phyloP scores from a whole-genome alignment of 441 rosid species.

The Erodium trifolium region DNA sequence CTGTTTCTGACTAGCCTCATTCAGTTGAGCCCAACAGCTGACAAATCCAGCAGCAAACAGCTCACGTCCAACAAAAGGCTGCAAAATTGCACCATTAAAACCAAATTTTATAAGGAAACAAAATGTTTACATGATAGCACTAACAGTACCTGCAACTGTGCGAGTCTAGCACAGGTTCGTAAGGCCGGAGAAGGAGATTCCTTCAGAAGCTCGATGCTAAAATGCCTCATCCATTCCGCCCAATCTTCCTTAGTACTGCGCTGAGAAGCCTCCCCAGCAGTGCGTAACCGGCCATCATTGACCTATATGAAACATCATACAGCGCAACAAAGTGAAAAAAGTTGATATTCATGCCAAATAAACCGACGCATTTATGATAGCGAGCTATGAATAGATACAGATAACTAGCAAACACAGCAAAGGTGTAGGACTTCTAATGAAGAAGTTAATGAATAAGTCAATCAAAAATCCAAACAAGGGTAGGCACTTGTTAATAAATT shows the following conservation, averaged over 20 bases:
- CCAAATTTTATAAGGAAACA: no score
- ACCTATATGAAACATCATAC: conserved; percentile 35
- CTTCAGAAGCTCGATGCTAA: conserved; percentile 93
- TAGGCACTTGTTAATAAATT: not conserved
- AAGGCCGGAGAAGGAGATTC: conserved; percentile 99
- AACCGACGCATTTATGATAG: not conserved
- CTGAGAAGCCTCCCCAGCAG: conserved; percentile 99
- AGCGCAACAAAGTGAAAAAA: conserved; percentile 13
- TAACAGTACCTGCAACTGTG: conserved; percentile 78
- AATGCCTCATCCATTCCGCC: conserved; percentile 99
- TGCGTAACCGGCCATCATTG: conserved; percentile 79
- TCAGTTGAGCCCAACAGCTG: conserved; percentile 97
- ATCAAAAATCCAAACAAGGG: not conserved
- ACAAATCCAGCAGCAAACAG: conserved; percentile 99
- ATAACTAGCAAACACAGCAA: not conserved
- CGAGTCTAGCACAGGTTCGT: conserved; percentile 95
- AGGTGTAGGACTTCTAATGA: not conserved
- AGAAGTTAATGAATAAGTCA: not conserved
- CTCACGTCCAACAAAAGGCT: conserved; percentile 98
- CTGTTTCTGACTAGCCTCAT: conserved; percentile 78
- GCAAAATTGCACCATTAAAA: no score
- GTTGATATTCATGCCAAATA: not conserved
- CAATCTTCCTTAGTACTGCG: conserved; percentile 99
- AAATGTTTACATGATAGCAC: conserved; percentile 10
- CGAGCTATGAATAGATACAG: not conserved